Conservation (phyloP, 306 rosid genomes). For the Castanea mollissima region DNA sequence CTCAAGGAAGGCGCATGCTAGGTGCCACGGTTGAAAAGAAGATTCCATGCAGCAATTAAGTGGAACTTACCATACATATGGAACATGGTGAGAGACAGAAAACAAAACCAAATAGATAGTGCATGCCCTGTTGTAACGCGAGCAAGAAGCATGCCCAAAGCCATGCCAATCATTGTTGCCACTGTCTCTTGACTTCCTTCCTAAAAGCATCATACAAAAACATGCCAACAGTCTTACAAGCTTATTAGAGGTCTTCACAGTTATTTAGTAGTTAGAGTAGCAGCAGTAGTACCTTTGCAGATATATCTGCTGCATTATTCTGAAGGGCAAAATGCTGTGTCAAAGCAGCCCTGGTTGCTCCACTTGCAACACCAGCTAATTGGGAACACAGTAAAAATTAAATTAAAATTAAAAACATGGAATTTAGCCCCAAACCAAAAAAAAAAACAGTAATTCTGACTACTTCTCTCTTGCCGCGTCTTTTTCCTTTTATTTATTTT, state of each 20-base stretch:
- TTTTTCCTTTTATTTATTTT: background rate
- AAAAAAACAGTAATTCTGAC: background rate
- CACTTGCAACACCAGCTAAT: constrained; percentile 97
- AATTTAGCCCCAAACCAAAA: background rate
- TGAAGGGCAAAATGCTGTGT: constrained; percentile 95
- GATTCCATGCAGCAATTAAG: background rate
- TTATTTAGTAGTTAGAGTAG: constrained; percentile 1
- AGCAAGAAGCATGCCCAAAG: constrained; percentile 87
- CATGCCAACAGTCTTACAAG: constrained; percentile 15
- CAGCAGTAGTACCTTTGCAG: constrained; percentile 48
- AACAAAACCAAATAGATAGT: constrained; percentile 74
- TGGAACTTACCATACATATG: constrained; percentile 75
- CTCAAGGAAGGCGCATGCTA: background rate
- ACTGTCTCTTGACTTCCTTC: constrained; percentile 72
- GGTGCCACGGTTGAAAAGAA: background rate
- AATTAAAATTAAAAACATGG: background rate
- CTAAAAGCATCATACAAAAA: constrained; percentile 24
- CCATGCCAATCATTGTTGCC: constrained; percentile 94
- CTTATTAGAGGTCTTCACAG: background rate
- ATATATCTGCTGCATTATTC: constrained; percentile 65
- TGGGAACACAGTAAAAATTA: constrained; percentile 26
- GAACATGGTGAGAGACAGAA: constrained; percentile 74
- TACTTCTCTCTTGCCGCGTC: background rate
- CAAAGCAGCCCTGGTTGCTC: constrained; percentile 98
- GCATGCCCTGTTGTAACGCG: constrained; percentile 65